A percentile compares a stretch with the other conserved stretches of the same genome.
Evolutionary conservation across 1,139 yeast species (phyloP).

Genomic region (Yamadazyma buinensis): DNA sequence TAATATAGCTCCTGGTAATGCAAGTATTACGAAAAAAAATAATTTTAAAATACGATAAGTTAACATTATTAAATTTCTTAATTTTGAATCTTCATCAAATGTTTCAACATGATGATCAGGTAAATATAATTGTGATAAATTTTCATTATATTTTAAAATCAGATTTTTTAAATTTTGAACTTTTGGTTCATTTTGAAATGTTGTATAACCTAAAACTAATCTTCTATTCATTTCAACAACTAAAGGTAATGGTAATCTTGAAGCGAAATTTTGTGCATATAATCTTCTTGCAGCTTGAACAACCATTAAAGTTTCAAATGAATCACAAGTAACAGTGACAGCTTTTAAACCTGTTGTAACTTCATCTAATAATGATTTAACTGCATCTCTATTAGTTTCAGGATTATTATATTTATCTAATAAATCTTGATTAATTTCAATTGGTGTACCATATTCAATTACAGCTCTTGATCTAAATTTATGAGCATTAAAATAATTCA

Average conservation of each 20-base stretch:
- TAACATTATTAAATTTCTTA: constrained; percentile 44
- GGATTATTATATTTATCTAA: constrained; percentile 26
- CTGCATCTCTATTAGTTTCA: constrained; percentile 70
- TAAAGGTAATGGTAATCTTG: constrained; percentile 72
- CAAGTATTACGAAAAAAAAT: constrained; percentile 50
- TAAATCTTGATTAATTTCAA: constrained; percentile 30
- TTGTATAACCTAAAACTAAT: constrained; percentile 73
- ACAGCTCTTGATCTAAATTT: constrained; percentile 46
- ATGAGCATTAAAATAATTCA: constrained; percentile 46
- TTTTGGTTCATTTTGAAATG: constrained; percentile 68
- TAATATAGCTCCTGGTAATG: constrained; percentile 80
- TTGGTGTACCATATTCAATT: constrained; percentile 44
- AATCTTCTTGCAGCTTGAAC: constrained; percentile 92
- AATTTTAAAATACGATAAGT: constrained; percentile 54
- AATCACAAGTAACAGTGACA: constrained; percentile 89
- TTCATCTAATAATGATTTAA: constrained; percentile 64
- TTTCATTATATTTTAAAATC: constrained; percentile 66
- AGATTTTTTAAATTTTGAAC: constrained; percentile 56
- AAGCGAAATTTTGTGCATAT: constrained; percentile 70
- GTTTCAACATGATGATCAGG: constrained; percentile 89
- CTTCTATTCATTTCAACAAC: constrained; percentile 89
- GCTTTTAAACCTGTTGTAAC: constrained; percentile 77
- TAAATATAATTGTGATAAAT: constrained; percentile 63
- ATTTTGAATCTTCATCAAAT: constrained; percentile 45
- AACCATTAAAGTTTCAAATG: constrained; percentile 87